phyloP scores from a whole-genome alignment of 768 basidiomycete genomes.

The Amanita jacksonii region DNA sequence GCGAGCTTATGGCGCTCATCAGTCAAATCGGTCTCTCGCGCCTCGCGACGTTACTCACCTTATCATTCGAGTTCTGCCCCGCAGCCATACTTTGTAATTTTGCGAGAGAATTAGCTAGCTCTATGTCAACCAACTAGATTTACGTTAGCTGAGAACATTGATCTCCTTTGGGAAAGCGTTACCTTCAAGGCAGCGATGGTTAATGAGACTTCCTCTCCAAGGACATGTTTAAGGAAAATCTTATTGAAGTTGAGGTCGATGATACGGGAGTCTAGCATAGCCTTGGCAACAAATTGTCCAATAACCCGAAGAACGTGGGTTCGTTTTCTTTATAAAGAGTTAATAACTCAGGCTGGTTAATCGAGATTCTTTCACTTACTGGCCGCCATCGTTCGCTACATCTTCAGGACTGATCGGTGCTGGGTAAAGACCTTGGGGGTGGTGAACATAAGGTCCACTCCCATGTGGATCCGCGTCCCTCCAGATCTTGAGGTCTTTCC shows the following conservation, averaged over 20 bases:
- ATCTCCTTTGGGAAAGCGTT: slow-evolving; percentile 10
- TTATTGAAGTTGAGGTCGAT: slow-evolving; percentile 95
- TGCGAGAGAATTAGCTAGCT: slow-evolving; percentile 76
- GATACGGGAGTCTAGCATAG: slow-evolving; percentile 93
- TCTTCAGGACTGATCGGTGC: slow-evolving; percentile 68
- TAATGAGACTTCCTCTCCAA: slow-evolving; percentile 80
- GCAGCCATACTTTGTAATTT: slow-evolving; percentile 66
- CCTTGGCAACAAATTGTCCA: slow-evolving; percentile 95
- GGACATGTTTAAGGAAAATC: slow-evolving; percentile 84
- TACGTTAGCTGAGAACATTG: slow-evolving; percentile 8
- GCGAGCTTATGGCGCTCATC: slow-evolving; percentile 28
- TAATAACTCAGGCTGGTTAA: neutral
- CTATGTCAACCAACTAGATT: slow-evolving; percentile 68
- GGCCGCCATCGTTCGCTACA: slow-evolving; percentile 61
- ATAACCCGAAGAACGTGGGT: slow-evolving; percentile 83
- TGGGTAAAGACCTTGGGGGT: slow-evolving; percentile 83
- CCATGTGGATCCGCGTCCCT: slow-evolving; percentile 66
- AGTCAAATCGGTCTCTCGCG: neutral
- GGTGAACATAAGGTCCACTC: slow-evolving; percentile 65
- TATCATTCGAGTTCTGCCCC: slow-evolving; percentile 37
- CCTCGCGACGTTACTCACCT: slow-evolving; percentile 28
- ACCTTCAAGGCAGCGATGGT: slow-evolving; percentile 81
- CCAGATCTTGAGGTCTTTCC: slow-evolving; percentile 86
- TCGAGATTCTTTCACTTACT: slow-evolving; percentile 35
- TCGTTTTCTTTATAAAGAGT: slow-evolving; percentile 47